These are phyloP conservation scores for Tulasnella sp. DNA, from an alignment of 768 basidiomycete genomes.

Conservation along the genomic window DNA sequence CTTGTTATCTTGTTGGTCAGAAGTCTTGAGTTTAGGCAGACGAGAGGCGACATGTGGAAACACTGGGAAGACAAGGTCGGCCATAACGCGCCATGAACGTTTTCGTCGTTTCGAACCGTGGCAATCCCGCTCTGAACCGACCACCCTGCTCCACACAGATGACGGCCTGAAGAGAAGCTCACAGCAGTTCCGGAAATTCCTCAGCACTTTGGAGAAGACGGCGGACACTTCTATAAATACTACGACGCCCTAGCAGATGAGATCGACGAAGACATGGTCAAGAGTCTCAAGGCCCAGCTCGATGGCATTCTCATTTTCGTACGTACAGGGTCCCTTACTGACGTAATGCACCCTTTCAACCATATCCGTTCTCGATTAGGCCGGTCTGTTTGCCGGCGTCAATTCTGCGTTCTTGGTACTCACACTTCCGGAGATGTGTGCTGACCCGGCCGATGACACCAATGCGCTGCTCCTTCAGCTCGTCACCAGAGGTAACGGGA, in stretches of 20 bases:
- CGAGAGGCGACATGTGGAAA: too few species aligned
- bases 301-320: background rate
- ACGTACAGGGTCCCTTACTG: background rate
- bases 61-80: too few species aligned
- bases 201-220: background rate
- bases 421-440: background rate
- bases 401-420: background rate
- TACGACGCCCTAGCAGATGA: background rate
- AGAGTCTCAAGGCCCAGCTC: too few species aligned
- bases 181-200: background rate
- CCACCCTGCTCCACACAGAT: background rate
- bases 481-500: background rate
- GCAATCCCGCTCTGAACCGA: background rate
- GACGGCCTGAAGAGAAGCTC: background rate
- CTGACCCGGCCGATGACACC: background rate
- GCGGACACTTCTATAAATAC: background rate
- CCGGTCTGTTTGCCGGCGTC: too few species aligned
- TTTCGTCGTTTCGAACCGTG: background rate
- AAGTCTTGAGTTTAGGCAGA: too few species aligned
- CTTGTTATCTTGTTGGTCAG: too few species aligned
- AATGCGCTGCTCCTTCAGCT: background rate
- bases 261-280: background rate
- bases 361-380: background rate
- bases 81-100: too few species aligned
- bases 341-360: background rate